A percentile compares a stretch with the other conserved stretches of the same genome.
Evolutionary conservation across 2,329 filamentous ascomycete genomes (phyloP).

Genomic region (Hypoxylon sp.): DNA sequence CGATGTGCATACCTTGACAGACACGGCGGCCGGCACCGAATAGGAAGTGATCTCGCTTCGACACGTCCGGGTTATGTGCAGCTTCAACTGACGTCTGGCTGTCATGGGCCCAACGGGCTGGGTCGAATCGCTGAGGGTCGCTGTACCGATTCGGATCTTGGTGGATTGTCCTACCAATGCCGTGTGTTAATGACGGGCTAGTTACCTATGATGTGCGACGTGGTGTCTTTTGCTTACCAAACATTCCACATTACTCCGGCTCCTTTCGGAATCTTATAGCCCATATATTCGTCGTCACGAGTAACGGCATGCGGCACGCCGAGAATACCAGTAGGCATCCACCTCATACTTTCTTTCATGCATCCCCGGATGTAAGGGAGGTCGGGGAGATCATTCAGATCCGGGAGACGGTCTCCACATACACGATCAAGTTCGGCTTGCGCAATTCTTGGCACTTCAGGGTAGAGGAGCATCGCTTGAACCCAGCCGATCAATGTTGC

Average conservation of each 20-base stretch:
- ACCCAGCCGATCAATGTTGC: slow-evolving; percentile 50
- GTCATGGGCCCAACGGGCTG: slow-evolving; percentile 46
- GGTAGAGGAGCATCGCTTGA: slow-evolving; percentile 53
- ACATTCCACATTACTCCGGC: slow-evolving; percentile 53
- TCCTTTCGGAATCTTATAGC: slow-evolving; percentile 54
- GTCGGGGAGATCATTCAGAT: slow-evolving; percentile 51
- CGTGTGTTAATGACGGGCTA: too few relatives aligned
- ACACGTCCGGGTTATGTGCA: slow-evolving; percentile 45
- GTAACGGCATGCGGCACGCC: slow-evolving; percentile 51
- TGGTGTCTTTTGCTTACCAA: slow-evolving; percentile 44
- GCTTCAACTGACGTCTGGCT: slow-evolving; percentile 44
- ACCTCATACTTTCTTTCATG: slow-evolving; percentile 57
- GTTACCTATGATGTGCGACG: too few relatives aligned
- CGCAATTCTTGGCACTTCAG: slow-evolving; percentile 45
- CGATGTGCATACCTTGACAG: slow-evolving; percentile 57
- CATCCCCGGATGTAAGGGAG: slow-evolving; percentile 59
- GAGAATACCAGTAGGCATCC: slow-evolving; percentile 53
- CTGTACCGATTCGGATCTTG: slow-evolving; percentile 54
- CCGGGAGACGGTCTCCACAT: slow-evolving; percentile 55
- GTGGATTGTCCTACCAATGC: slow-evolving; percentile 56
- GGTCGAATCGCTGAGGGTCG: slow-evolving; percentile 54
- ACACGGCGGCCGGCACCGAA: slow-evolving; percentile 51
- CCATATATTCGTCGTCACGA: slow-evolving; percentile 50
- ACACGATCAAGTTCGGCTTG: slow-evolving; percentile 52
- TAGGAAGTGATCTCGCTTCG: slow-evolving; percentile 45